Base-by-base conservation (phyloP, 805 yeast species). In the Saturnispora bothae region DNA sequence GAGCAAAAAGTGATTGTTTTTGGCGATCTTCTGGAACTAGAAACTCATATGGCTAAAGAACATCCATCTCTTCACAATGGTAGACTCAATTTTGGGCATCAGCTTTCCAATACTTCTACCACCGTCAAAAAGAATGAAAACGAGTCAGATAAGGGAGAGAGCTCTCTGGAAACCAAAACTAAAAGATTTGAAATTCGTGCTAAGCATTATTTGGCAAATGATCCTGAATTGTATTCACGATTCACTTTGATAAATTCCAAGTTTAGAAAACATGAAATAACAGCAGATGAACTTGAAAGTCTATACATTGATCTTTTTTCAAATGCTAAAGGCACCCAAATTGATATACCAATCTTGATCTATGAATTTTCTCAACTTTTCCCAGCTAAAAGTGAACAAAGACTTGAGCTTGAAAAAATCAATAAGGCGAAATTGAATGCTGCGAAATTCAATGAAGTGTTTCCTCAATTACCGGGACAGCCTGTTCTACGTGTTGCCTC, bases 1-100 rank as follows among this genome's bases (percentile, higher is more conserved):
- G 97, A 88, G 40, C 77, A 82, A 57, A 83, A 83, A 54, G 89
- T 92, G 60, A 92, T 92, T 17, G 98, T 89, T 1, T 92, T 92
- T 54, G 71, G 78, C 17, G 89, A 85, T 44, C 92, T 83, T 38
- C 59, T 86, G 39, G 96, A 86, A 48, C 65, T 92, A 38, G 79
- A 82, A 39, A 88, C 94, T 1, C 98, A 92, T 58, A 78, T 85
- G 76, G 59, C 85, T 33, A 73, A 76, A 46, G 89, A 81, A 48
- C 99, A 92, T 57, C 32, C 48, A 9, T 30, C 29, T 17, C 18
- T 47, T 4, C 31, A 26, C 32, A 76, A 82, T 3, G 71, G 71
- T 4, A 47, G 78, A 3, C 60, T 68, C 31, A 76, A 73, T 12
- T 64, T 60, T 20, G 66, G 66, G 32, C 59, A 61, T 33, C 53